Conservation (phyloP, 2,329 filamentous ascomycete genomes). For the Neurospora crassa region DNA sequence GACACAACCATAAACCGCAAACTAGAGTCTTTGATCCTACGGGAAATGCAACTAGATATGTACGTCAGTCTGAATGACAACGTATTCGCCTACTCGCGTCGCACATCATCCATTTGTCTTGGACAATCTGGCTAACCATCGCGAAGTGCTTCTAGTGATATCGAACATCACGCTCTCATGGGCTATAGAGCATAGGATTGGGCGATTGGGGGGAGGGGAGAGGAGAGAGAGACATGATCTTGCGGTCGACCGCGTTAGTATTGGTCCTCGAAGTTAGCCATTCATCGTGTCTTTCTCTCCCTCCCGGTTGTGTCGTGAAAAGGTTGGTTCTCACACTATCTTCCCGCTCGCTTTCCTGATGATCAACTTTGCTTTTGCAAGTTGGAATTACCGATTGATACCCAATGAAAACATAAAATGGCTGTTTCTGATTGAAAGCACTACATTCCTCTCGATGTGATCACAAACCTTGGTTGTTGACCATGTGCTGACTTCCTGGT, state of each 20-base stretch:
- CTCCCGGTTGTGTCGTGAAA: slow-evolving; percentile 20
- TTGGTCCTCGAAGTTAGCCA: background rate
- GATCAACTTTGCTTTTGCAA: slow-evolving; percentile 58
- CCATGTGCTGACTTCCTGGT: slow-evolving; percentile 15
- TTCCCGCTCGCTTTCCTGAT: slow-evolving; percentile 36
- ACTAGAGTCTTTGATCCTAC: slow-evolving; percentile 95
- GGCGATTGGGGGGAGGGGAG: background rate
- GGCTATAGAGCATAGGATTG: background rate
- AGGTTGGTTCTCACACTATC: slow-evolving; percentile 14
- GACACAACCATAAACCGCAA: slow-evolving; percentile 73
- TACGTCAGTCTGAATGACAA: slow-evolving; percentile 79
- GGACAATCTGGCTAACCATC: background rate
- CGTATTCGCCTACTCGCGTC: slow-evolving; percentile 13
- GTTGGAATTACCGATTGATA: slow-evolving; percentile 98
- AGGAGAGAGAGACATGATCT: background rate
- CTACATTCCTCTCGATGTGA: background rate
- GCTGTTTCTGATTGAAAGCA: slow-evolving; percentile 63
- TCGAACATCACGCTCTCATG: background rate
- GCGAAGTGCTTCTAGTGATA: background rate
- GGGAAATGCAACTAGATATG: slow-evolving; percentile 74
- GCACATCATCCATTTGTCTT: slow-evolving; percentile 23
- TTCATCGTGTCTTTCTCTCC: background rate
- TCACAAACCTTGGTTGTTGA: background rate
- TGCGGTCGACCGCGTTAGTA: background rate
- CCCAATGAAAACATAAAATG: slow-evolving; percentile 70